phyloP scores from a whole-genome alignment of 2,329 filamentous ascomycete species.

The Cryphonectria carpinicola region DNA sequence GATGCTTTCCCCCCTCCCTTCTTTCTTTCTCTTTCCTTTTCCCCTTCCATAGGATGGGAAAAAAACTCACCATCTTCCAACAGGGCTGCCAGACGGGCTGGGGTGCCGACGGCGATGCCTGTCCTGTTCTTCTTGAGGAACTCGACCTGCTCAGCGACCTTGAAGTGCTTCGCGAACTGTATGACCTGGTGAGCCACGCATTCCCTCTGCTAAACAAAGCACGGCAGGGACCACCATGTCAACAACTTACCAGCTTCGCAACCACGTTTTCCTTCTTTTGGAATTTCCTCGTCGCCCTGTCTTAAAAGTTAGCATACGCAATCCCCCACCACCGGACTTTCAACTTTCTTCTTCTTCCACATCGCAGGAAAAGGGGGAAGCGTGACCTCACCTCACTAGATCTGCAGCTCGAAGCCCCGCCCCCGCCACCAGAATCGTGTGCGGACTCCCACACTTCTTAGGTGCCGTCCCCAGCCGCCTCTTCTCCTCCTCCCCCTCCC shows the following conservation, averaged over 20 bases:
- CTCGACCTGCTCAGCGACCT: conserved; percentile 81
- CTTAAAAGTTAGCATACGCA: conserved; percentile 30
- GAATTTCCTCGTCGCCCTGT: conserved; percentile 73
- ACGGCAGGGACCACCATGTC: not conserved
- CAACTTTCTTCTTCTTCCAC: not conserved
- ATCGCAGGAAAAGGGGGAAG: not conserved
- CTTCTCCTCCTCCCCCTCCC: conserved; percentile 40
- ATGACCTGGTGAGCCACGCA: conserved; percentile 26
- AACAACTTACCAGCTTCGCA: conserved; percentile 69
- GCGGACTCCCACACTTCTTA: conserved; percentile 72
- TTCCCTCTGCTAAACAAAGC: not conserved
- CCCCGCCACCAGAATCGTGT: conserved; percentile 86
- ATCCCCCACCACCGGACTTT: not conserved
- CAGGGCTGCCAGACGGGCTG: conserved; percentile 78
- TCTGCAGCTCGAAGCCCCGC: conserved; percentile 88
- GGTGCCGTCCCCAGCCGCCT: conserved; percentile 65
- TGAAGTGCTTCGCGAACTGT: conserved; percentile 95
- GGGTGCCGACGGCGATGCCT: conserved; percentile 89
- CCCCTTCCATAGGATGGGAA: too few species aligned
- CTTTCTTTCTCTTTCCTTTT: too few species aligned
- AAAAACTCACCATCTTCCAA: conserved; percentile 71
- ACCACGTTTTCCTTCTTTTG: conserved; percentile 78
- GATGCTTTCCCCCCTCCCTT: not conserved
- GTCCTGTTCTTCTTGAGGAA: conserved; percentile 73
- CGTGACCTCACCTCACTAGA: conserved; percentile 62